phyloP scores from a whole-genome alignment of 768 basidiomycete species.

The Rhodotorula taiwanensis region DNA sequence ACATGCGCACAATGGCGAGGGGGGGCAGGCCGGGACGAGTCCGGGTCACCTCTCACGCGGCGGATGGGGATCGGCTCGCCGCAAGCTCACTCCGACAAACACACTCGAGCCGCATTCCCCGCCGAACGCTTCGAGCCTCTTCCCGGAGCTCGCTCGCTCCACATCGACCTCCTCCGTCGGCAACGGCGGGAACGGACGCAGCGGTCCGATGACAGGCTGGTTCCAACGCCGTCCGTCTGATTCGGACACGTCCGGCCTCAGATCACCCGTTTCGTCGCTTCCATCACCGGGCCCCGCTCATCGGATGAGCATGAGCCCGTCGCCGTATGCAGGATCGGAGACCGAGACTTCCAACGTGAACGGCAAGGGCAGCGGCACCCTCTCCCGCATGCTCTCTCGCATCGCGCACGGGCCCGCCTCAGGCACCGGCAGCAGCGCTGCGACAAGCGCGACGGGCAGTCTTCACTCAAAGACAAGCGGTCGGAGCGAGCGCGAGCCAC shows the following conservation, averaged over 20 bases:
- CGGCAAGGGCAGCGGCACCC: not conserved
- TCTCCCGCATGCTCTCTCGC: constrained; percentile 25
- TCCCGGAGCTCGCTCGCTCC: constrained; percentile 21
- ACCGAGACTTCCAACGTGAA: not conserved
- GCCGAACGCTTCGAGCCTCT: not conserved
- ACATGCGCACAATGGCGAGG: not conserved
- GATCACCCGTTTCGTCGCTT: not conserved
- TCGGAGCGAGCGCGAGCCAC: too few species aligned
- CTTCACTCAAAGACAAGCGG: not conserved
- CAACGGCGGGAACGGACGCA: not conserved
- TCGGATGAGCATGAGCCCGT: not conserved
- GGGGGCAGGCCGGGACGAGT: not conserved
- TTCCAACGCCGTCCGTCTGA: constrained; percentile 4
- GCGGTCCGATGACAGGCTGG: constrained; percentile 1
- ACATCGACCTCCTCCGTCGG: constrained; percentile 25
- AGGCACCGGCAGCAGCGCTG: not conserved
- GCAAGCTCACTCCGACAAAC: not conserved
- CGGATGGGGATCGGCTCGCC: constrained; percentile 19
- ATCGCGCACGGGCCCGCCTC: constrained; percentile 6
- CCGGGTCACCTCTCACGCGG: constrained; percentile 7
- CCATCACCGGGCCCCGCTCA: not conserved
- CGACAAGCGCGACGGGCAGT: not conserved
- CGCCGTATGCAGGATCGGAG: constrained; percentile 6
- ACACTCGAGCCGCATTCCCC: constrained; percentile 3
- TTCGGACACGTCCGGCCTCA: not conserved